Conservation (phyloP, 441 rosid species). For the Erodium texanum region DNA sequence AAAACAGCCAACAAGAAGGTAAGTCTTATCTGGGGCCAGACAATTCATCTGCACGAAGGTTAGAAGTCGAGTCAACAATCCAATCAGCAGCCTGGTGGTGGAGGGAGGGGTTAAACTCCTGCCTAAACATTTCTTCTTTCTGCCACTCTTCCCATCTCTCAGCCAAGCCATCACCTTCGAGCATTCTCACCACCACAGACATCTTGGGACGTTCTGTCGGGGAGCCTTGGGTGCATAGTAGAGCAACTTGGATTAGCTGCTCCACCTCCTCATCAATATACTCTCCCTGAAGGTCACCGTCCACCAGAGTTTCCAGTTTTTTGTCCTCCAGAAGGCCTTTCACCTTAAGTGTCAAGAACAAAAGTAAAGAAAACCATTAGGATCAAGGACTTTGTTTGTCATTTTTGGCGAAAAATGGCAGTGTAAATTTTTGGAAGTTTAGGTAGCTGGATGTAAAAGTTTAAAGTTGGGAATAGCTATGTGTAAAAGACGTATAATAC, state of each 20-base stretch:
- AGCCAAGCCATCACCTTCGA: slow-evolving; percentile 13
- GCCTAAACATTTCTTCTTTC: slow-evolving; percentile 9
- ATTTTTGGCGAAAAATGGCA: no score
- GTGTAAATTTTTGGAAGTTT: no score
- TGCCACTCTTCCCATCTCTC: slow-evolving; percentile 20
- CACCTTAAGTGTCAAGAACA: slow-evolving; percentile 3
- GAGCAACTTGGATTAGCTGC: slow-evolving; percentile 15
- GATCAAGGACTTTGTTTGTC: no score
- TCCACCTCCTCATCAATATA: slow-evolving; percentile 15
- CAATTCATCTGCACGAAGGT: not conserved
- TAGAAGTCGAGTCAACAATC: not conserved
- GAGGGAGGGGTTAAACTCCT: not conserved
- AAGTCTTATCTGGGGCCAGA: slow-evolving; percentile 2
- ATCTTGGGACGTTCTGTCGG: slow-evolving; percentile 12
- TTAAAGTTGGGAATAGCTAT: no score
- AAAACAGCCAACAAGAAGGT: no score
- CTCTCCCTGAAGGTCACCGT: slow-evolving; percentile 7
- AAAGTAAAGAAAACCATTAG: not conserved
- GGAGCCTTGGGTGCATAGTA: slow-evolving; percentile 11
- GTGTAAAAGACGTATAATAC: no score
- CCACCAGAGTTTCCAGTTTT: slow-evolving; percentile 9
- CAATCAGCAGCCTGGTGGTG: not conserved
- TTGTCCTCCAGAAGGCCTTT: slow-evolving; percentile 15
- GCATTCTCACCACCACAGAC: slow-evolving; percentile 15
- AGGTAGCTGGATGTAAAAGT: no score